Evolutionary conservation across 2,329 filamentous ascomycete species (phyloP).

Genomic region (Venturia carpophila): DNA sequence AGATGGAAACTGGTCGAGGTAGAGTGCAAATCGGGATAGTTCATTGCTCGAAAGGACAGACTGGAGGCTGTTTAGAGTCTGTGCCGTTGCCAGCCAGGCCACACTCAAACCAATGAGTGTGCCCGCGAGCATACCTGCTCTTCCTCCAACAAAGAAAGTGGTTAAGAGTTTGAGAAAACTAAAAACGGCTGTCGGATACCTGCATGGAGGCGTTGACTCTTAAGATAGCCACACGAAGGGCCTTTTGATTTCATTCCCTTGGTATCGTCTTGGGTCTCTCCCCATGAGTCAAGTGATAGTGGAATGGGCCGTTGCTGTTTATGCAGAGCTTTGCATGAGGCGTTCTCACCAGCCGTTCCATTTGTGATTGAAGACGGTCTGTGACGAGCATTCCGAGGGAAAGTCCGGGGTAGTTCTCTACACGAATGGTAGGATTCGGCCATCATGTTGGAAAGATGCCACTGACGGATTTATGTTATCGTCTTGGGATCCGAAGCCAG

Average conservation of each 20-base stretch:
- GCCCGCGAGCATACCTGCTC: constrained; percentile 7
- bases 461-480: too few relatives aligned
- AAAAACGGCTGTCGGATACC: not conserved
- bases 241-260: not conserved
- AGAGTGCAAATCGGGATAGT: not conserved
- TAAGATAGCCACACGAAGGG: not conserved
- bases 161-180: not conserved
- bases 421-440: not conserved
- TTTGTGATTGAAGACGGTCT: not conserved
- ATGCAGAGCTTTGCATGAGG: not conserved
- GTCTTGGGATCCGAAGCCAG: not conserved
- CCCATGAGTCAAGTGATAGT: not conserved
- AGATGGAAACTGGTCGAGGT: not conserved
- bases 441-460: too few relatives aligned
- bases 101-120: constrained; percentile 7
- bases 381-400: not conserved
- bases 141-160: not conserved
- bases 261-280: not conserved
- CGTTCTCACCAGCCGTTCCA: not conserved
- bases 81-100: constrained; percentile 2
- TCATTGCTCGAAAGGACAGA: not conserved
- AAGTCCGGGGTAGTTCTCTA: not conserved
- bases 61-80: not conserved
- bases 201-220: not conserved
- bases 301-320: constrained; percentile 2